Evolutionary conservation across 768 basidiomycete species (phyloP).

Genomic region (Floccularia luteovirens): DNA sequence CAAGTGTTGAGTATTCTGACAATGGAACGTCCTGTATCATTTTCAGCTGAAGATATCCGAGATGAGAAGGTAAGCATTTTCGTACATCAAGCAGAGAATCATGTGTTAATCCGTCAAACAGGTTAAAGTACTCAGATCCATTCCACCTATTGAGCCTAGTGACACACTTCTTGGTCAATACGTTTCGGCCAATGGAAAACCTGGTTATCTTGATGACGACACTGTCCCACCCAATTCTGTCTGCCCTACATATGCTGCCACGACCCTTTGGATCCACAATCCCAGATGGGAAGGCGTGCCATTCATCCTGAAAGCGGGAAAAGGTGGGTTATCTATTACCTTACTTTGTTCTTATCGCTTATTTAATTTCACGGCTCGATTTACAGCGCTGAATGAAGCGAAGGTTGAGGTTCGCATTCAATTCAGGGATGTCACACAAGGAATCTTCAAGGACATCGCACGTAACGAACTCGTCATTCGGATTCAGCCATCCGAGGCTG

Average conservation of each 20-base stretch:
- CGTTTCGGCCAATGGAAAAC: slow-evolving; percentile 80
- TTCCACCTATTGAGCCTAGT: slow-evolving; percentile 67
- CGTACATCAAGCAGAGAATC: slow-evolving; percentile 1
- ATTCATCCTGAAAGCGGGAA: slow-evolving; percentile 97
- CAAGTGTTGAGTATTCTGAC: slow-evolving; percentile 93
- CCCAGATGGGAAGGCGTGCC: slow-evolving; percentile 99
- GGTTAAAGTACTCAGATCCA: slow-evolving; percentile 95
- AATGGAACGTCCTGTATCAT: slow-evolving; percentile 98
- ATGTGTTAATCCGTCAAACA: slow-evolving; percentile 17
- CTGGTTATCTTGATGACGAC: slow-evolving; percentile 98
- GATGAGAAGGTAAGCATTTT: slow-evolving; percentile 79
- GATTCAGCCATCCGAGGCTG: slow-evolving; percentile 93
- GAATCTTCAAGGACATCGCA: slow-evolving; percentile 94
- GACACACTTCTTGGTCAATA: slow-evolving; percentile 96
- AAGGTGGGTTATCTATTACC: slow-evolving; percentile 48
- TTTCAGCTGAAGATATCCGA: slow-evolving; percentile 94
- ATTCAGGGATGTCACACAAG: slow-evolving; percentile 95
- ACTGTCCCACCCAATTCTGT: slow-evolving; percentile 89
- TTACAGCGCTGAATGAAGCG: slow-evolving; percentile 87
- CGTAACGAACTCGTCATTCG: slow-evolving; percentile 97
- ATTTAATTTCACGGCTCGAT: too few relatives aligned
- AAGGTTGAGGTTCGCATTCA: slow-evolving; percentile 98
- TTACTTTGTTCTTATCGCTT: slow-evolving; percentile 6
- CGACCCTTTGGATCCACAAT: slow-evolving; percentile 87
- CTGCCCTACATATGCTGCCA: slow-evolving; percentile 93